Base-by-base conservation (phyloP, 2,329 filamentous ascomycete genomes). In the Davidsoniella australis region DNA sequence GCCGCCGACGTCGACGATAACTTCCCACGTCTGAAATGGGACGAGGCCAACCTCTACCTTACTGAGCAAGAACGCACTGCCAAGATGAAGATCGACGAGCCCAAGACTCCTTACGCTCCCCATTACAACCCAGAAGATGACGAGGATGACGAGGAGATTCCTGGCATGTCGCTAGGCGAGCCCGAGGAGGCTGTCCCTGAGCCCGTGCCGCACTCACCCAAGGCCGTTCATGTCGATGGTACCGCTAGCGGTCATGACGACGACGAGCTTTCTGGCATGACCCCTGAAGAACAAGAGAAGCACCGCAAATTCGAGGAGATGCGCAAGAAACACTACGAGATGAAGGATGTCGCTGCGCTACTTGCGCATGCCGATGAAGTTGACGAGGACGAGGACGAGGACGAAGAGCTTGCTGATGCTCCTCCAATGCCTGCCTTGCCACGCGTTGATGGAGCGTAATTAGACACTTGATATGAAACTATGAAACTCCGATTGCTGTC, bases 81-180 rank as follows among this genome's bases (percentile, higher is more conserved):
- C 54, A 95, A 88, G 52, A 98, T 98, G 91, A 98, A 96, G 72
- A 98, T 98, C 56, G 85, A 87, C 57, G 91, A 98, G 68, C 91
- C 91, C 54, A 98, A 98, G 73, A 98, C 91, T 6, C 91, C 91
- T 4, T 98, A 89, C 63, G 91, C 86, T 36, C 83, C 82, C 60
- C 85, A 87, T 60, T 95, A 95, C 65, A 85, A 96, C 60, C 87
- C 88, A 4, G 64, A 78, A 40, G 86, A 95, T 60, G 89, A 96
- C 55, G 85, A 86, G 47, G 82, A 81, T 33, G 85, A 91, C 55
- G 81, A 94, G 59, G 87, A 95, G 53, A 98, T 98, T 60, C 89
- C 91, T 9, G 86, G 83, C 26, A 71, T 98, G 53, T 89, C 89
- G 56, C 72, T 98, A 39, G 91, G 91, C 52, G 91, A 96, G 67